These are phyloP conservation scores for Aspergillus eucalypticola DNA, from an alignment of 2,329 filamentous ascomycete species.

Conservation along the genomic window DNA sequence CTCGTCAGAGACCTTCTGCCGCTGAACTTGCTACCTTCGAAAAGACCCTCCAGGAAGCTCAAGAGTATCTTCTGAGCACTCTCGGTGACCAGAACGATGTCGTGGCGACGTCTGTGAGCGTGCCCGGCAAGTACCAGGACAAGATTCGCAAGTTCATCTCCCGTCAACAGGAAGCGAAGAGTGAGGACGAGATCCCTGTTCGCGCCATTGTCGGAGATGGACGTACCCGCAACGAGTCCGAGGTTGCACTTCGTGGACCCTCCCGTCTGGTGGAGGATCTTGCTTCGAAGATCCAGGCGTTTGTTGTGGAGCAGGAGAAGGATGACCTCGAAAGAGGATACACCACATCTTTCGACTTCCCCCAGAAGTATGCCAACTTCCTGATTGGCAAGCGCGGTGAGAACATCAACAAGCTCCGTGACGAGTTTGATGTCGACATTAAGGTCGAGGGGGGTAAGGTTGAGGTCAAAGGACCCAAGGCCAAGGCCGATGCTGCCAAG, in stretches of 20 bases:
- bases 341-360: slow-evolving; percentile 84
- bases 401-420: slow-evolving; percentile 68
- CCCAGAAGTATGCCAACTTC: slow-evolving; percentile 90
- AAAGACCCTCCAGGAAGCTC: slow-evolving; percentile 59
- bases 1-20: slow-evolving; percentile 56
- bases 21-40: slow-evolving; percentile 59
- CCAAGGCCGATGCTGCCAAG: slow-evolving; percentile 86
- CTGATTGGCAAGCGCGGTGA: slow-evolving; percentile 68
- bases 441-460: slow-evolving; percentile 93
- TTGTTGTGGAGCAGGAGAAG: slow-evolving; percentile 82
- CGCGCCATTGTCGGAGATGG: slow-evolving; percentile 54
- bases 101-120: slow-evolving; percentile 54
- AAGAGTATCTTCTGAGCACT: slow-evolving; percentile 56
- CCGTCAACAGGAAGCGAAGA: slow-evolving; percentile 55
- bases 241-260: slow-evolving; percentile 75
- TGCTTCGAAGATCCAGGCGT: slow-evolving; percentile 70
- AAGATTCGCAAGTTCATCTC: slow-evolving; percentile 63
- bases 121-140: slow-evolving; percentile 63
- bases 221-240: slow-evolving; percentile 34
- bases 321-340: slow-evolving; percentile 94
- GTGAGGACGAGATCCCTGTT: slow-evolving; percentile 56
- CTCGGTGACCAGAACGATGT: slow-evolving; percentile 59
- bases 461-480: slow-evolving; percentile 91
- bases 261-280: slow-evolving; percentile 70
- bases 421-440: slow-evolving; percentile 73